Evolutionary conservation across 371 early-diverging fungal species (phyloP), one percentile per base, ranked within the genome.

Genomic region (Conidiobolus incongruus): DNA sequence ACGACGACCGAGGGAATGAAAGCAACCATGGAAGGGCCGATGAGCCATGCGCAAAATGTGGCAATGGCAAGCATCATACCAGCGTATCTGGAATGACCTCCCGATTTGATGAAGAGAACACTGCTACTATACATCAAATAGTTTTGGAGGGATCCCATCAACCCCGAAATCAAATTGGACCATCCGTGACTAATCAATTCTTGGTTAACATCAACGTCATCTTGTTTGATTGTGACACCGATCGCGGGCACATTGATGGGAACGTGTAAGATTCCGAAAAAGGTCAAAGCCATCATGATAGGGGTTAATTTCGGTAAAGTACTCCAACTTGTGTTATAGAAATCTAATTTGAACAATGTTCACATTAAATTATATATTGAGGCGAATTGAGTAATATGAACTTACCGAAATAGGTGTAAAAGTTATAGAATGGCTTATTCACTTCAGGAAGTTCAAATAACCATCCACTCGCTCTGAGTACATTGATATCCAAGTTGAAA

Each of bases 211-310:
- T 91, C 80, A 13, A 91, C 72, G 48, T 72, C 65, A 53, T 87
- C 84, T 31, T 70, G 70, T 23, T 77, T 70, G 3, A 88, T 88
- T 0, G 88, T 85, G 1, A 90, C 88, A 0, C 86, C 85, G 40
- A 90, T 62, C 1, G 91, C 91, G 7, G 91, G 93, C 1, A 89
- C 85, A 45, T 81, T 83, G 51, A 81, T 81, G 10, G 96, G 94
- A 1, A 95, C 96, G 54, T 95, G 94, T 20, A 95, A 63, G 21
- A 93, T 74, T 38, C 88, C 87, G 57, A 95, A 95, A 52, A 95
- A 93, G 5, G 87, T 76, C 45, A 92, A 59, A 0, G 92, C 91
- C 15, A 90, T 45, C 77, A 90, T 86, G 1, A 88, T 89, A 2
- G 92, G 90, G 10, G 89, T 50, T 0, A 85, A 75, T 23, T 69